Evolutionary conservation across 1,284 basidiomycete genomes (phyloP), one percentile per base, ranked within the genome.

Genomic region (Bjerkandera adusta): DNA sequence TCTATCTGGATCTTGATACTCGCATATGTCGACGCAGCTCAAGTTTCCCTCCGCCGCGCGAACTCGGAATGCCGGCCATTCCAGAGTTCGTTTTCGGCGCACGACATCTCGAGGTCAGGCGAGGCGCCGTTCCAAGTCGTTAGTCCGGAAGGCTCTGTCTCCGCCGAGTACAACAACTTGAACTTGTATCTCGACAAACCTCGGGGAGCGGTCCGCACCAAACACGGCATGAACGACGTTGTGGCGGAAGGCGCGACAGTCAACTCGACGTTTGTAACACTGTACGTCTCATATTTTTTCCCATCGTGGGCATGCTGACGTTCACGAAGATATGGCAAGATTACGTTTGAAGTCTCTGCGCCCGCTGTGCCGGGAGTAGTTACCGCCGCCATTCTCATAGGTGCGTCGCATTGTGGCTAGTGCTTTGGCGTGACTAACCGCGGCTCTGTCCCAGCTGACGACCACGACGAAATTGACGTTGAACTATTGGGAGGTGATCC

Each of bases 381-480:
- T 25, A 65, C 68, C 3, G 72, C 72, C 1, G 66, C 60, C 6
- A 72, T 75, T 37, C 48, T 72, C 11, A 66, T 72, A 20, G 65
- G 70, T 68, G 47, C 25, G 59, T 51, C 11, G n/a, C 15, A 15
- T 26, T n/a, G 16, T 20, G 4, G 4, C 15, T 20, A 32, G 27
- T 34, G n/a, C 36, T 36, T 8, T 25, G n/a, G 11, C 15, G 24
- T 47, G 36, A 35, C 22, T 20, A 22, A 43, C 10, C 29, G 25
- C 24, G 12, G 4, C 33, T 13, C 36, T 10, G 27, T 21, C n/a
- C 18, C 30, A 68, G 68, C 64, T 13, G 63, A 66, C 35, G 44
- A 26, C 36, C 51, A 52, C 22, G 73, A 75, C 53, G 73, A 77
- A 46, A 71, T 75, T 26, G 74, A 76, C 52, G 57, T 75, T 42